Percentiles rank a stretch among this genome's conserved stretches.
Evolutionary conservation across 2,329 filamentous ascomycete genomes (phyloP).

Genomic region (Teratosphaeria epicoccoides): DNA sequence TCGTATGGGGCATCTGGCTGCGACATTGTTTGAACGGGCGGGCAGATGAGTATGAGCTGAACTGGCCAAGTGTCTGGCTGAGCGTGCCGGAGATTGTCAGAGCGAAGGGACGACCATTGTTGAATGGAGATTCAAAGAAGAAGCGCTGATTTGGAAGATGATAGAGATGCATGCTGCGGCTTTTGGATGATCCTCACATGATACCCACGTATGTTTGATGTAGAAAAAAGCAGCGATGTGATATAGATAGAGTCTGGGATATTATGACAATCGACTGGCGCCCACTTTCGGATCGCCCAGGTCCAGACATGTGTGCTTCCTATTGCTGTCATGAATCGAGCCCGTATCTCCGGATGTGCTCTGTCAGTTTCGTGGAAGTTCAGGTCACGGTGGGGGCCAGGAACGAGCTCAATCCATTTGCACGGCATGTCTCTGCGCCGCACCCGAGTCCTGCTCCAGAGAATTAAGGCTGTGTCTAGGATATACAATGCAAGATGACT

Average conservation of each 20-base stretch:
- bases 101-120: slow-evolving; percentile 3
- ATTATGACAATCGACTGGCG: neutral
- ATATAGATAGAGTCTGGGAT: no score
- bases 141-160: neutral
- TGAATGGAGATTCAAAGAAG: neutral
- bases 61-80: slow-evolving; percentile 55
- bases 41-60: slow-evolving; percentile 59
- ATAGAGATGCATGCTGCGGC: neutral
- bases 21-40: slow-evolving; percentile 63
- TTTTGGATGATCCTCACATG: neutral
- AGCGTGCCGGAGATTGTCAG: slow-evolving; percentile 44
- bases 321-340: no score
- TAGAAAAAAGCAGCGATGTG: neutral
- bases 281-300: neutral
- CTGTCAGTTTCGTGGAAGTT: no score
- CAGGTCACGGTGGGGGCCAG: no score
- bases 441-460: no score
- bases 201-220: neutral
- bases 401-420: no score
- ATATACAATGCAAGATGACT: no score
- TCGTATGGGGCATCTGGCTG: slow-evolving; percentile 66
- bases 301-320: no score
- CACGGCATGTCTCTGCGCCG: no score
- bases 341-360: no score
- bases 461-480: no score